Evolutionary conservation across 2,329 filamentous ascomycete genomes (phyloP), one percentile per base, ranked within the genome.

Genomic region (Venturiaceae sp.): DNA sequence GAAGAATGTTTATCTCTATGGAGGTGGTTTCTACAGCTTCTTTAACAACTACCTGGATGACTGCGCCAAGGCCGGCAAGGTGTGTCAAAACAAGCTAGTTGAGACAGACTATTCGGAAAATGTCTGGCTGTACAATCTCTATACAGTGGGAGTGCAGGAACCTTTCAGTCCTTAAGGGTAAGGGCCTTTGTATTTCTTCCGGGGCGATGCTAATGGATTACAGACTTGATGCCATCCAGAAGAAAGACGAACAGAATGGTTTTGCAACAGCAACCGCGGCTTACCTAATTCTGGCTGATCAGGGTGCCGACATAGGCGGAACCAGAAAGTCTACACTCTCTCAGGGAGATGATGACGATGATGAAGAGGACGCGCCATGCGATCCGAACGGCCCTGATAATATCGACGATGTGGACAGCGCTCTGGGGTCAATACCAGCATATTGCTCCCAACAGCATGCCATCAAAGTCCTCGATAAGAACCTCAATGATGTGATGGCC

Each of bases 1-100:
- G 9, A n/a, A 19, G 11, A 50, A 50, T 26, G 44, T 50, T n/a
- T 50, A 50, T 23, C 21, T 50, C 11, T 50, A 50, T 19, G 44
- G 44, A n/a, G 44, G 44, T 11, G 44, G 44, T 19, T 50, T 50
- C 44, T 50, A 50, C 44, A 50, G 44, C 44, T 50, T 50, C 44
- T 50, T 50, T 19, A 9, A 50, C 9, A 23, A 50, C 23, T 50
- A 50, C 44, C 14, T 11, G 13, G 44, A 50, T 19, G 13, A 26
- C 44, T 50, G 44, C 44, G 44, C 44, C 13, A 50, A n/a, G 21
- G 9, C 13, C 14, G 14, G 14, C 11, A 26, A 26, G 13, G 21
- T 23, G 9, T 50, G 44, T 19, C 11, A 50, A 26, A 19, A 50
- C 44, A n/a, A 26, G 44, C 44, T 50, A 11, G 21, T 50, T 19